These are phyloP conservation scores for Arabidopsis hybrid DNA, from an alignment of 441 rosid species.

Conservation along the genomic window DNA sequence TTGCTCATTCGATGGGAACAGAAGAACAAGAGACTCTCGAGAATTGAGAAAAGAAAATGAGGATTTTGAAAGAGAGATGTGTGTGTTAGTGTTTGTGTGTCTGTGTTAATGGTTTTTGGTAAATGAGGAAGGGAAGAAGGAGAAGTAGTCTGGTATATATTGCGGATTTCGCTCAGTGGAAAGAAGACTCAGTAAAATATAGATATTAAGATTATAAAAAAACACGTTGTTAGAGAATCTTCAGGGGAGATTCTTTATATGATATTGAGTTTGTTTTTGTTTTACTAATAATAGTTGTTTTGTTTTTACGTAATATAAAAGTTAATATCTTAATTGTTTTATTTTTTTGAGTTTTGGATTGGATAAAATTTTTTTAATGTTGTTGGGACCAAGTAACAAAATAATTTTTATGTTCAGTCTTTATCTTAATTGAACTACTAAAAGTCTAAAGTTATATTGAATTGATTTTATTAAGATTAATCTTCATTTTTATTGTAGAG, in stretches of 20 bases:
- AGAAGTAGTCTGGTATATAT: constrained; percentile 24
- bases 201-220: neutral
- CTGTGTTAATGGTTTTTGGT: constrained; percentile 31
- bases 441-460: neutral
- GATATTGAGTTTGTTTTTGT: neutral
- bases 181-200: constrained; percentile 25
- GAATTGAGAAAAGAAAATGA: neutral
- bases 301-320: constrained; percentile 4
- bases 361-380: neutral
- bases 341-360: neutral
- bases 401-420: neutral
- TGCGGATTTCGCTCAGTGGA: constrained; percentile 13
- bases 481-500: neutral
- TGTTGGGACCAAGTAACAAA: too few species aligned
- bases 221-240: neutral
- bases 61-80: neutral
- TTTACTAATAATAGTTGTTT: constrained; percentile 14
- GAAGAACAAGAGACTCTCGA: constrained; percentile 1
- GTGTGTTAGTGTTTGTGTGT: neutral
- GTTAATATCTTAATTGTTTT: neutral
- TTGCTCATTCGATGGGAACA: constrained; percentile 42
- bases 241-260: neutral
- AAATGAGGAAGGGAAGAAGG: constrained; percentile 2
- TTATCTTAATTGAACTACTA: neutral
- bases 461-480: neutral